phyloP scores from a whole-genome alignment of 202 grass and related monocot genomes.

The Carex arenaria region DNA sequence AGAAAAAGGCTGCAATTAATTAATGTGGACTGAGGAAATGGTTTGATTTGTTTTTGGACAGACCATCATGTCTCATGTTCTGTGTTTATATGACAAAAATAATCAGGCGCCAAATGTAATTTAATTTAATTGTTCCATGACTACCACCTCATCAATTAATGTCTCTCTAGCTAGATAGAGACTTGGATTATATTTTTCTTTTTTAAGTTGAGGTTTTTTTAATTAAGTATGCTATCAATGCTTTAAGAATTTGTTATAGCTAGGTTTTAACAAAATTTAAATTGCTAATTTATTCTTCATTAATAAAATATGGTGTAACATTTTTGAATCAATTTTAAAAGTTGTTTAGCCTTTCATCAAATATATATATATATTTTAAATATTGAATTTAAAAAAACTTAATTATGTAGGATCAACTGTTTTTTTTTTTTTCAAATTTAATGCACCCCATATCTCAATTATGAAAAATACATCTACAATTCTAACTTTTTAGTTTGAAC shows the following conservation, averaged over 20 bases:
- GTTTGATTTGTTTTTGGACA: slow-evolving; percentile 51
- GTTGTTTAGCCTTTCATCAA: background rate
- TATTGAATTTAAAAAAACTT: background rate
- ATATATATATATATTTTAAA: too few relatives aligned
- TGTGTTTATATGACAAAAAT: slow-evolving; percentile 10
- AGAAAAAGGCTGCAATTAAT: slow-evolving; percentile 24
- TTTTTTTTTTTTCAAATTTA: background rate
- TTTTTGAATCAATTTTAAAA: background rate
- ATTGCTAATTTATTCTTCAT: background rate
- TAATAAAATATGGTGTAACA: background rate
- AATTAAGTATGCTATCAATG: background rate
- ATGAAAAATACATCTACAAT: background rate
- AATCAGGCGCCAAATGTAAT: background rate
- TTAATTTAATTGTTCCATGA: background rate
- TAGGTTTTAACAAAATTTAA: background rate
- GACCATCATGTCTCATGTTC: slow-evolving; percentile 56
- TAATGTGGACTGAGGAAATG: slow-evolving; percentile 4
- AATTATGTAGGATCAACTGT: background rate
- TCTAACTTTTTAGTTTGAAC: too few relatives aligned
- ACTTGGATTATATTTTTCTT: background rate
- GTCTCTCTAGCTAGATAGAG: background rate
- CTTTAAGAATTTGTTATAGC: background rate
- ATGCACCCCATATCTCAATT: background rate
- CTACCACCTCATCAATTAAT: background rate
- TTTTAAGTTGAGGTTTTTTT: background rate